Conservation (phyloP, 805 yeast species). For the Phaffomyces thermotolerans region DNA sequence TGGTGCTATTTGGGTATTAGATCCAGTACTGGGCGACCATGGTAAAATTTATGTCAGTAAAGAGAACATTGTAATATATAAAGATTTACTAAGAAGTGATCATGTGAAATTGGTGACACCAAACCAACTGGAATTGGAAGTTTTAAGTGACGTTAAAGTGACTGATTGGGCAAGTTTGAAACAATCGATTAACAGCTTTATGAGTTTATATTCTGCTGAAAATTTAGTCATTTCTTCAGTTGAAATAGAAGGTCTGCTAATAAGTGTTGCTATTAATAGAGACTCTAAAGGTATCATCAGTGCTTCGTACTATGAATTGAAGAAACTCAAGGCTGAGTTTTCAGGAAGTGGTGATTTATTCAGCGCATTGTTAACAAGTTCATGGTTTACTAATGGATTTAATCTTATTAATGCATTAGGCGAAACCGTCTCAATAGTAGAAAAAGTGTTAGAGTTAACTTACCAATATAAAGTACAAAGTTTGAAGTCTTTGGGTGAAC, state of each 20-base stretch:
- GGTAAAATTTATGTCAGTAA: conserved; percentile 71
- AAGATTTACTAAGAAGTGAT: conserved; percentile 36
- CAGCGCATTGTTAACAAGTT: conserved; percentile 51
- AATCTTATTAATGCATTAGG: conserved; percentile 28
- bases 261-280: conserved; percentile 31
- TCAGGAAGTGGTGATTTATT: conserved; percentile 75
- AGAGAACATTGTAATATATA: conserved; percentile 46
- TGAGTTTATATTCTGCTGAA: conserved; percentile 35
- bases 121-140: conserved; percentile 69
- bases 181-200: conserved; percentile 35
- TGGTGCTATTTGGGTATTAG: conserved; percentile 55
- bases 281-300: not conserved
- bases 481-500: conserved; percentile 10
- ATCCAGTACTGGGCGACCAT: conserved; percentile 91
- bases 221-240: conserved; percentile 58
- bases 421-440: conserved; percentile 34
- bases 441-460: conserved; percentile 35
- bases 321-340: conserved; percentile 50
- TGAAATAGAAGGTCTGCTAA: conserved; percentile 27
- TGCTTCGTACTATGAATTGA: conserved; percentile 32
- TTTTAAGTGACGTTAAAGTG: conserved; percentile 42
- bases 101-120: conserved; percentile 53
- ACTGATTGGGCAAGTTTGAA: conserved; percentile 29
- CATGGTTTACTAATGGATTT: conserved; percentile 27
- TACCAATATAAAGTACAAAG: conserved; percentile 20